Evolutionary conservation across 1,284 basidiomycete species (phyloP), one percentile per base, ranked within the genome.

Genomic region (Ustilago cynodontis): DNA sequence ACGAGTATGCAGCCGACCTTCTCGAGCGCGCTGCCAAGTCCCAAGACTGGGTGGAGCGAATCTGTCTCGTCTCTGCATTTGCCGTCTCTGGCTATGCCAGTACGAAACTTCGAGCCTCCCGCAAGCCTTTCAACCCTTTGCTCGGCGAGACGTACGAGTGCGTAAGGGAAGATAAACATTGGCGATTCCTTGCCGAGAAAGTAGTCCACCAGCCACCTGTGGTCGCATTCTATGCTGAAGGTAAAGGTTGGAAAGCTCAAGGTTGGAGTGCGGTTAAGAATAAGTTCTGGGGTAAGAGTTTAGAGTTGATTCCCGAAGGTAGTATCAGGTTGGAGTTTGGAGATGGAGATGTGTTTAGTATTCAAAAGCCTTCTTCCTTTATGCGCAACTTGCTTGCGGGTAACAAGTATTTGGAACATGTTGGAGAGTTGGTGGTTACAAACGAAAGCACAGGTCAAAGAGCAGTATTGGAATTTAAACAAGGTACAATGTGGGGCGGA

Each of bases 371-470:
- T 2, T 76, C 72, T 33, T 81, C 80, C 24, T 86, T 86, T 29
- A 86, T 86, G 81, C 78, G 84, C 57, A 86, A 86, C 56, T 65
- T 86, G 18, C 70, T 86, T 0, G 84, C 84, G 24, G 84, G 84
- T n/a, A 84, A 85, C 67, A 86, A 86, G 60, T 86, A 86, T 55
- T 77, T 86, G 28, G 84, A 86, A 64, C 83, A 86, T 52, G 84
- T 86, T 4, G 84, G 84, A 31, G 84, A 85, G 50, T 65, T 86
- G n/a, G 65, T 58, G 1, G 78, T 86, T 5, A 80, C 80, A 53
- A 84, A 84, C 58, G 71, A 80, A 33, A 65, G 33, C 22, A 83
- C 79, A 3, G 78, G 82, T 2, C 72, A 81, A 51, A 63, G 75
- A 0, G 62, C 77, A 0, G 80, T 82, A 26, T 43, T 86, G 26